Conservation (phyloP, 192 early-diverging fungal species). For the Diversispora epigaea region DNA sequence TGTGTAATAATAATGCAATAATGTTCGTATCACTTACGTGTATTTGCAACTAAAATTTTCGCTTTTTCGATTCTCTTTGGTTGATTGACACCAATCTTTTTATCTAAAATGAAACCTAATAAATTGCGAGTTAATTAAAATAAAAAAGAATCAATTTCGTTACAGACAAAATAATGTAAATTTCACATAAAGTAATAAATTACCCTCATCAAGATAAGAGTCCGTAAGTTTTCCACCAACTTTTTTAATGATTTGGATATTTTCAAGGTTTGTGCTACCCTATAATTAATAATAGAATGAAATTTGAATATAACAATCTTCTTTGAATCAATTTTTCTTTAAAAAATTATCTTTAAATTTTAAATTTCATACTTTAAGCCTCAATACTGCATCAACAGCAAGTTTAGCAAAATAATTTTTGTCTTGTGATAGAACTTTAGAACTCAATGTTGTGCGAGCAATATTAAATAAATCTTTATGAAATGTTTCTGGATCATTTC, state of each 20-base stretch:
- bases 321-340: not conserved
- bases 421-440: slow-evolving; percentile 94
- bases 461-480: slow-evolving; percentile 93
- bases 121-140: not conserved
- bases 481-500: slow-evolving; percentile 68
- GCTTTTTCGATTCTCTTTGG: slow-evolving; percentile 96
- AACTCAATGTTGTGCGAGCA: slow-evolving; percentile 94
- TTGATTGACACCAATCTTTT: slow-evolving; percentile 98
- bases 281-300: slow-evolving; percentile 14
- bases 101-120: slow-evolving; percentile 94
- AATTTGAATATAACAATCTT: not conserved
- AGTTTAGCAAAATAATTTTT: slow-evolving; percentile 95
- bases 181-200: not conserved
- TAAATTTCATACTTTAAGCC: slow-evolving; percentile 65
- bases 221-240: slow-evolving; percentile 90
- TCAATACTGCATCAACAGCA: slow-evolving; percentile 94
- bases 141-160: not conserved
- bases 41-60: slow-evolving; percentile 96
- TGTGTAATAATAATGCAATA: not conserved
- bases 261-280: slow-evolving; percentile 95
- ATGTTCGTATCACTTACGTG: slow-evolving; percentile 59
- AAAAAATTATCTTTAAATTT: not conserved
- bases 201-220: slow-evolving; percentile 92
- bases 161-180: not conserved
- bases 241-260: slow-evolving; percentile 99